Conservation (phyloP, 1,284 basidiomycete genomes). For the Retiboletus fuscus region DNA sequence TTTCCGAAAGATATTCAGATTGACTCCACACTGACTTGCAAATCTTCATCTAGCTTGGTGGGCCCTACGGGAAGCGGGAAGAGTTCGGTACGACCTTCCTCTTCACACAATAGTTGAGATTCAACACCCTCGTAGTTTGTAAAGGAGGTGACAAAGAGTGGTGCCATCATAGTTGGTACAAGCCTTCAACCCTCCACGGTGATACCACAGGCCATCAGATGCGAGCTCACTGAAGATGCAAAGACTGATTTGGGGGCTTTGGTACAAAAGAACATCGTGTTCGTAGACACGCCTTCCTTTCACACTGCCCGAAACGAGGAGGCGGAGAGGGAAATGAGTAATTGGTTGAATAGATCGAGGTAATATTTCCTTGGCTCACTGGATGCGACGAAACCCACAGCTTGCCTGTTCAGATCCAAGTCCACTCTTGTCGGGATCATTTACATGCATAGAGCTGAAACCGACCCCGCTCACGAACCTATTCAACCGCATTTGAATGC, state of each 20-base stretch:
- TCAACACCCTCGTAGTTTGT: slow-evolving; percentile 28
- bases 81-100: slow-evolving; percentile 30
- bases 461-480: background rate
- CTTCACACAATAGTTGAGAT: background rate
- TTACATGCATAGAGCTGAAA: slow-evolving; percentile 38
- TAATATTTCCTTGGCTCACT: slow-evolving; percentile 5
- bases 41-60: slow-evolving; percentile 28
- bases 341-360: slow-evolving; percentile 29
- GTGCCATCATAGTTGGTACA: background rate
- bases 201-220: slow-evolving; percentile 28
- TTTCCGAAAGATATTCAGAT: background rate
- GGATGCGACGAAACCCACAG: background rate
- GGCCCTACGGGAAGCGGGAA: slow-evolving; percentile 40
- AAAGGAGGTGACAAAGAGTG: slow-evolving; percentile 14
- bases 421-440: slow-evolving; percentile 33
- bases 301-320: background rate
- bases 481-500: slow-evolving; percentile 30
- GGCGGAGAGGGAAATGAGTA: background rate
- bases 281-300: slow-evolving; percentile 40
- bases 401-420: slow-evolving; percentile 16
- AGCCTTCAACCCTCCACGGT: slow-evolving; percentile 8
- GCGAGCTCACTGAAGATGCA: slow-evolving; percentile 19
- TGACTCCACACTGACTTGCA: slow-evolving; percentile 19
- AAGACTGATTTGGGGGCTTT: background rate
- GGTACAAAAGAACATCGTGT: slow-evolving; percentile 31